Percentiles rank a stretch among this genome's conserved stretches.
Evolutionary conservation across 805 yeast genomes (phyloP).

Genomic region (Komagataella phaffii): DNA sequence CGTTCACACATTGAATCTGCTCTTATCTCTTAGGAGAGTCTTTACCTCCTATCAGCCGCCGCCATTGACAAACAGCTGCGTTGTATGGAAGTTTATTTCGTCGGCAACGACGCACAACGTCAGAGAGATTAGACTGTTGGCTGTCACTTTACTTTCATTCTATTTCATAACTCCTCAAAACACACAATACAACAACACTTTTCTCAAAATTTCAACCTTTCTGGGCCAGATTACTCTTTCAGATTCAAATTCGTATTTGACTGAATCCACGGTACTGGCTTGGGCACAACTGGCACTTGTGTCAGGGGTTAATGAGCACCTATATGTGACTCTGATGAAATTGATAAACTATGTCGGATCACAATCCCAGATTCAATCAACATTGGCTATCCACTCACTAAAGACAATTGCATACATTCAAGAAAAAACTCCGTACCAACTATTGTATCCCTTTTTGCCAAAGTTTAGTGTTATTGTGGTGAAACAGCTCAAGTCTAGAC

Average conservation of each 20-base stretch:
- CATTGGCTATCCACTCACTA: slow-evolving; percentile 56
- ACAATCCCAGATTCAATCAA: slow-evolving; percentile 46
- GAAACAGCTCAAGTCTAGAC: slow-evolving; percentile 32
- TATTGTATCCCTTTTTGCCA: slow-evolving; percentile 70
- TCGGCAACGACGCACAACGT: slow-evolving; percentile 24
- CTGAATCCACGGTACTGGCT: slow-evolving; percentile 44
- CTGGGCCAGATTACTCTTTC: slow-evolving; percentile 28
- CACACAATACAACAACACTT: slow-evolving; percentile 25
- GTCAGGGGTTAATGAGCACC: slow-evolving; percentile 46
- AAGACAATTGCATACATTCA: slow-evolving; percentile 42
- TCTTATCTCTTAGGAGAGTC: slow-evolving; percentile 31
- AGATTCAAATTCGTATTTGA: slow-evolving; percentile 22
- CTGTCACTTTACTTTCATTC: slow-evolving; percentile 40
- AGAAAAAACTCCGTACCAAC: slow-evolving; percentile 59
- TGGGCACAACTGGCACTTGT: slow-evolving; percentile 56
- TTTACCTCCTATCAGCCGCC: slow-evolving; percentile 43
- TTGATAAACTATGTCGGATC: slow-evolving; percentile 57
- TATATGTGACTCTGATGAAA: slow-evolving; percentile 51
- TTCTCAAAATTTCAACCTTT: slow-evolving; percentile 27
- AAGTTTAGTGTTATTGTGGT: slow-evolving; percentile 53
- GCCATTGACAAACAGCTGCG: slow-evolving; percentile 12
- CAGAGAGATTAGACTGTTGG: slow-evolving; percentile 42
- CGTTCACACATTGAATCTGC: slow-evolving; percentile 12
- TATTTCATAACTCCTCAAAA: slow-evolving; percentile 28
- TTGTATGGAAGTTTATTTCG: slow-evolving; percentile 26